Conservation (phyloP, 1,284 basidiomycete genomes). For the Blastosporella zonata region DNA sequence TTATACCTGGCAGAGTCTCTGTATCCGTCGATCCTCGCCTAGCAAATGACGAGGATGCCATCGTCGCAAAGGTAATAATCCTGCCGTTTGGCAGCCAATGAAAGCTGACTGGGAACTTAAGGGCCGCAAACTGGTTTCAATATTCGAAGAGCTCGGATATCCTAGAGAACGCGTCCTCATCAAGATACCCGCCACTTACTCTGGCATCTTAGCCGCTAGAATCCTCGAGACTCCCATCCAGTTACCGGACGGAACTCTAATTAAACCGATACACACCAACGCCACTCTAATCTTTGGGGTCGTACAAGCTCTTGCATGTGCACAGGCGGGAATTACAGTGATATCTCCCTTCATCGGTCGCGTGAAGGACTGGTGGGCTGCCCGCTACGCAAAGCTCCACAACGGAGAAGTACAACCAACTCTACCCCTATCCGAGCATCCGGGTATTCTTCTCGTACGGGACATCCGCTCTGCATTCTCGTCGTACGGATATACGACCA, state of each 20-base stretch:
- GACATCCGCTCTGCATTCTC: constrained; percentile 26
- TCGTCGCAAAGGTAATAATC: constrained; percentile 25
- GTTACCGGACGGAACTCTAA: too few species aligned
- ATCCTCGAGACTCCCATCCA: constrained; percentile 22
- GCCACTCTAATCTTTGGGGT: constrained; percentile 32
- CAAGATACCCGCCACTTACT: constrained; percentile 33
- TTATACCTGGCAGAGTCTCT: constrained; percentile 32
- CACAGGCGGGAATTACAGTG: constrained; percentile 31
- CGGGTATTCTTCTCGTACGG: constrained; percentile 29
- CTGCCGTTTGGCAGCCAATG: background rate
- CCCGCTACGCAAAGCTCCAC: constrained; percentile 15
- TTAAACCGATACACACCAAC: constrained; percentile 29
- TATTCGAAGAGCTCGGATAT: constrained; percentile 29
- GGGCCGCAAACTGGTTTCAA: constrained; percentile 23
- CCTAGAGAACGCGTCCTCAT: constrained; percentile 29
- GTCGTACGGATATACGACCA: constrained; percentile 22
- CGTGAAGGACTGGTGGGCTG: constrained; percentile 35
- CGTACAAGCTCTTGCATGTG: constrained; percentile 34
- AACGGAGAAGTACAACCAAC: constrained; percentile 9
- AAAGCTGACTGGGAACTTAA: constrained; percentile 1
- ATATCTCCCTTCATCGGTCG: constrained; percentile 36
- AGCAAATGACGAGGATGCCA: constrained; percentile 24
- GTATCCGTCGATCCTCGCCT: constrained; percentile 34
- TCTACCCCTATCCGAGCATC: constrained; percentile 25
- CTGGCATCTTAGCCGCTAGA: constrained; percentile 30